A percentile compares a stretch with the other conserved stretches of the same genome.
Evolutionary conservation across 2,329 filamentous ascomycete species (phyloP).

Genomic region (Calonectria ilicicola): DNA sequence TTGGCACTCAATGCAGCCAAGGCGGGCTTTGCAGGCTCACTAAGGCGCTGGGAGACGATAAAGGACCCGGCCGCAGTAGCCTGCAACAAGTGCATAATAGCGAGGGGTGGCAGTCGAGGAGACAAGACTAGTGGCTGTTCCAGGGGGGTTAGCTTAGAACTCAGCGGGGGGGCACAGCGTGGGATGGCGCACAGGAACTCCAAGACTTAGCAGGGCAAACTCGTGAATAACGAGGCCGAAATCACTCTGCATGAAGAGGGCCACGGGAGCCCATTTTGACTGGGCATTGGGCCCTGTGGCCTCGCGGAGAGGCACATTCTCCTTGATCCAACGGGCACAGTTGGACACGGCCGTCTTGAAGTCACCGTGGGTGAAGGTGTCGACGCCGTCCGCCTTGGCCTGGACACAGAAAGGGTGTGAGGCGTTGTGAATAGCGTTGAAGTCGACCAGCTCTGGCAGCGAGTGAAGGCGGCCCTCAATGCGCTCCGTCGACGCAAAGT

Average conservation of each 20-base stretch:
- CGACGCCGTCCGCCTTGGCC: conserved; percentile 27
- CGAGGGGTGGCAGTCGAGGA: conserved; percentile 28
- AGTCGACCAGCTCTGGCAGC: conserved; percentile 42
- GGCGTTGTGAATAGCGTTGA: conserved; percentile 43
- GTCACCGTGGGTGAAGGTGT: conserved; percentile 33
- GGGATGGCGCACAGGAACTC: conserved; percentile 34
- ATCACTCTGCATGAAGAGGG: conserved; percentile 46
- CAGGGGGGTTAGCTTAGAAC: not conserved
- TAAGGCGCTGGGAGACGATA: conserved; percentile 32
- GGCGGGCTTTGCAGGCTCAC: conserved; percentile 26
- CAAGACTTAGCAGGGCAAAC: conserved; percentile 38
- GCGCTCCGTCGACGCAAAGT: conserved; percentile 32
- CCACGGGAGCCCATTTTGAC: conserved; percentile 35
- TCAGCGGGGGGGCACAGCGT: not conserved
- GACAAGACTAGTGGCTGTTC: conserved; percentile 33
- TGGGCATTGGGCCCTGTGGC: conserved; percentile 11
- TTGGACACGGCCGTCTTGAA: conserved; percentile 33
- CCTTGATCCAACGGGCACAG: conserved; percentile 33
- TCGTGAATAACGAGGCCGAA: conserved; percentile 43
- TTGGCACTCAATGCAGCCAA: conserved; percentile 26
- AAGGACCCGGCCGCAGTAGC: conserved; percentile 29
- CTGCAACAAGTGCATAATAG: conserved; percentile 32
- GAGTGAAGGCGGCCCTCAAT: conserved; percentile 28
- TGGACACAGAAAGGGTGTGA: conserved; percentile 43
- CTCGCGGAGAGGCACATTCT: conserved; percentile 19